Base-by-base conservation (phyloP, 2,329 filamentous ascomycete species). In the Beauveria pseudobassiana region DNA sequence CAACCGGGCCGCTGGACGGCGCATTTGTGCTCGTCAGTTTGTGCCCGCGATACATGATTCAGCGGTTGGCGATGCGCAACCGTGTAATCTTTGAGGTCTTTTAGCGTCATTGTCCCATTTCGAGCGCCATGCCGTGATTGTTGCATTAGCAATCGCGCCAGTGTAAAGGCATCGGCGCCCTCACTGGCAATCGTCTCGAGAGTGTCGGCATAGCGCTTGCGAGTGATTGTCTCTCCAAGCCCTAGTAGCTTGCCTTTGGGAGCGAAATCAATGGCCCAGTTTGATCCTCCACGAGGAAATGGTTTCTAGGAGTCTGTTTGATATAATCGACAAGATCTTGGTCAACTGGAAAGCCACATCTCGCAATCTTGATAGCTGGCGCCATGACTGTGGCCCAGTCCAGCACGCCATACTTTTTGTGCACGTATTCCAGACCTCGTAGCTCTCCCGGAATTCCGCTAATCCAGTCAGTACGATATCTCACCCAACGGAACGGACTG, bases 251-350 rank as follows among this genome's bases (percentile, higher is more conserved):
- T 84, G 3, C 90, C 91, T 62, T 88, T 83, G 0, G 90, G 90
- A 2, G 91, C 91, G 73, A 96, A 96, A 71, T 96, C 92, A 30
- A 91, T 75, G 0, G 91, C 89, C 88, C 91, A 96, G 0, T 83
- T 80, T 0, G 88, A 63, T 96, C 84, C 0, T 87, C 77, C 2
- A 84, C 80, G 0, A 96, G 74, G 69, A 95, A 95, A 65, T 87
- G 56, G 18, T 67, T 81, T 54, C 81, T 74, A 8, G 77, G 67
- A 63, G 70, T 70, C 72, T 62, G 75, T n/a, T 79, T 71, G 81
- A 95, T 93, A 69, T 90, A 90, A 18, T 74, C 79, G 52, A 90
- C 80, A 2, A 95, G 78, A 66, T 96, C 92, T 42, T 83, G 76
- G 1, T 82, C 88, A 12, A 96, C 80, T 0, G 69, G 83, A 74